Evolutionary conservation across 805 yeast species (phyloP).

Genomic region (Kazachstania kunashirensis): DNA sequence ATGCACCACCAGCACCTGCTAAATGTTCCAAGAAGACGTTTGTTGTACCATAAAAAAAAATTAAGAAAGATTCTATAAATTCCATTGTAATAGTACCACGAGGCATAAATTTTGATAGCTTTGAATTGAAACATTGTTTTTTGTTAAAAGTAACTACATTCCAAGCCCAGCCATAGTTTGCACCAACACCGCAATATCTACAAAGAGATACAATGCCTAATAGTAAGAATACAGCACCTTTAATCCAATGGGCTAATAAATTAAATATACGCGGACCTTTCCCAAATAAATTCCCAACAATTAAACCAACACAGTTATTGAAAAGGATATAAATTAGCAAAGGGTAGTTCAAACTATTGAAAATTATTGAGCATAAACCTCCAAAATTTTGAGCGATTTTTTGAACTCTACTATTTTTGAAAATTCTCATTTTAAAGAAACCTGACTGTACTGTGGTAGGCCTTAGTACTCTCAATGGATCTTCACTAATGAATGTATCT

Average conservation of each 20-base stretch:
- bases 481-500: not conserved
- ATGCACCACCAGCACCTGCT: slow-evolving; percentile 64
- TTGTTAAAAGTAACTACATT: slow-evolving; percentile 37
- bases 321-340: slow-evolving; percentile 50
- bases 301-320: slow-evolving; percentile 45
- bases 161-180: slow-evolving; percentile 85
- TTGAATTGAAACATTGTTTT: slow-evolving; percentile 9
- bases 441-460: not conserved
- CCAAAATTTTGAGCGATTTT: not conserved
- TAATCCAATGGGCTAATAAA: slow-evolving; percentile 87
- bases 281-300: slow-evolving; percentile 64
- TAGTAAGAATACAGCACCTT: slow-evolving; percentile 80
- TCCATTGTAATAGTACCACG: slow-evolving; percentile 66
- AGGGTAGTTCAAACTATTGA: slow-evolving; percentile 51
- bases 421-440: not conserved
- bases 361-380: slow-evolving; percentile 25
- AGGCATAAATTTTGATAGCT: slow-evolving; percentile 26
- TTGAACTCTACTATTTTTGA: not conserved
- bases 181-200: slow-evolving; percentile 77
- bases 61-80: slow-evolving; percentile 66
- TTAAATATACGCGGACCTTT: slow-evolving; percentile 60
- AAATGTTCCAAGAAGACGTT: slow-evolving; percentile 87
- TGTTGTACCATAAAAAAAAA: slow-evolving; percentile 81
- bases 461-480: not conserved
- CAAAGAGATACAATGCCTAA: slow-evolving; percentile 75